phyloP scores from a whole-genome alignment of 306 rosid species.

The Glycyrrhiza uralensis region DNA sequence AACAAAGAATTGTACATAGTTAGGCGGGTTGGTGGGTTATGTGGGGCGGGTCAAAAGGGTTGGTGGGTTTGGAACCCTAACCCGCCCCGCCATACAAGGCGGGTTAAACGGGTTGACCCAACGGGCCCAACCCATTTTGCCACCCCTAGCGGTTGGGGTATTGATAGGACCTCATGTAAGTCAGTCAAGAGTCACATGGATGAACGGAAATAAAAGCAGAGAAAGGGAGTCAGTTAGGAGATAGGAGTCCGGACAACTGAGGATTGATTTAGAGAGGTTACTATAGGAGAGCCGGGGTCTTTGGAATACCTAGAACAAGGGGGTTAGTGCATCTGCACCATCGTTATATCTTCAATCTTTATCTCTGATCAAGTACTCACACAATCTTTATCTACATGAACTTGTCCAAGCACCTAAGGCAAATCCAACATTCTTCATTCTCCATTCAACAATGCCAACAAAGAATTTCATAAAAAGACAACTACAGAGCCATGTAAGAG shows the following conservation, averaged over 20 bases:
- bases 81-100: too few species aligned
- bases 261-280: background rate
- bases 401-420: too few species aligned
- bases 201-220: background rate
- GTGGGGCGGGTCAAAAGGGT: too few species aligned
- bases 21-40: too few species aligned
- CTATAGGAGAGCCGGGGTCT: background rate
- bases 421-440: background rate
- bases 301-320: background rate
- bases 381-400: background rate
- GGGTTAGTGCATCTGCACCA: background rate
- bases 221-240: too few species aligned
- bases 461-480: background rate
- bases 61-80: too few species aligned
- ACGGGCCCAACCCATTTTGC: too few species aligned
- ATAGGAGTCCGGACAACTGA: background rate
- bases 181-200: background rate
- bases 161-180: background rate
- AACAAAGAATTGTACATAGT: too few species aligned
- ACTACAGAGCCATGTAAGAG: background rate
- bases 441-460: background rate
- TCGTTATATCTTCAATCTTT: background rate
- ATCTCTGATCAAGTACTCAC: background rate
- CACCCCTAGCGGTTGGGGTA: too few species aligned
- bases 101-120: too few species aligned